Evolutionary conservation across 768 basidiomycete species (phyloP).

Genomic region (Pleurotus cornucopiae): DNA sequence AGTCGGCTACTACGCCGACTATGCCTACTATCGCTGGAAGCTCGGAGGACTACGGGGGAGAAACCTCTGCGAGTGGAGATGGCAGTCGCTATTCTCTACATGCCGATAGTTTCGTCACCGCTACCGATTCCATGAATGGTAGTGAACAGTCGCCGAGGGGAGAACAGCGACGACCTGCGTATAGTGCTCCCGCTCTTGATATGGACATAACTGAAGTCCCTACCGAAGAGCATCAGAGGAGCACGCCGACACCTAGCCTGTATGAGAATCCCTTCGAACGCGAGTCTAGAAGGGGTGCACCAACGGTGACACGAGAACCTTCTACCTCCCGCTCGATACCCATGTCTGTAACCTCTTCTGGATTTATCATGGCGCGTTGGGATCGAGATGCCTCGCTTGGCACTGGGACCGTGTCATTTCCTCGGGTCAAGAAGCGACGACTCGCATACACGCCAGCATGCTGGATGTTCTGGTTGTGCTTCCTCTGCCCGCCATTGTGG

Average conservation of each 20-base stretch:
- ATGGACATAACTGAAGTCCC: conserved; percentile 7
- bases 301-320: background rate
- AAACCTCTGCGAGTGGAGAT: conserved; percentile 18
- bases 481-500: conserved; percentile 72
- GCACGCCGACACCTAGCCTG: background rate
- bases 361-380: conserved; percentile 50
- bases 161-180: background rate
- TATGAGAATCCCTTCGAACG: conserved; percentile 5
- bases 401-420: conserved; percentile 23
- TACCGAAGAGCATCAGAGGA: background rate
- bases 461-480: conserved; percentile 74
- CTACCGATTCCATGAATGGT: conserved; percentile 21
- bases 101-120: conserved; percentile 57
- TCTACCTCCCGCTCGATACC: conserved; percentile 8
- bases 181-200: background rate
- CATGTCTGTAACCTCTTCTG: conserved; percentile 36
- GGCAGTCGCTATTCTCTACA: conserved; percentile 40
- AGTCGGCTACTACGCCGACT: conserved; percentile 19
- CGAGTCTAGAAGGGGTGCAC: background rate
- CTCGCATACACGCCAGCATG: conserved; percentile 39
- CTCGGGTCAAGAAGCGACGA: conserved; percentile 24
- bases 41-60: conserved; percentile 25
- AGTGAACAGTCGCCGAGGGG: background rate
- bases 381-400: conserved; percentile 37
- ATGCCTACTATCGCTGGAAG: conserved; percentile 40